Conservation (phyloP, 441 rosid species). For the Melastoma candidum region DNA sequence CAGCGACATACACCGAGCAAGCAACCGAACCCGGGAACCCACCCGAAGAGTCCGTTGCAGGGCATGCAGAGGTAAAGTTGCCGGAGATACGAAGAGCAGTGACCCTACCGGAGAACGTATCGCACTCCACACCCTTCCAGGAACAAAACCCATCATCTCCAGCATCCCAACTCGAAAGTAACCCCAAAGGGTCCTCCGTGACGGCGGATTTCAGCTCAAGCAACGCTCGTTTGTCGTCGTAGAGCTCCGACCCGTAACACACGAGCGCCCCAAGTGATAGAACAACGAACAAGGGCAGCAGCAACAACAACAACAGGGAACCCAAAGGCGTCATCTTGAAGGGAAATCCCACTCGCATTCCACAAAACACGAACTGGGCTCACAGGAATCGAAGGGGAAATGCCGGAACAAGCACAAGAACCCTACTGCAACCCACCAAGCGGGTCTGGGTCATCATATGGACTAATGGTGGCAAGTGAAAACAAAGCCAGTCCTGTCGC, state of each 20-base stretch:
- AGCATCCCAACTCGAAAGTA: slow-evolving; percentile 33
- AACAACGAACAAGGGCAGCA: background rate
- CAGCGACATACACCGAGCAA: slow-evolving; percentile 12
- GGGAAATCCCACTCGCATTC: no score
- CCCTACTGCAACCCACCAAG: no score
- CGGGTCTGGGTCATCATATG: no score
- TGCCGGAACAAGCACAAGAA: no score
- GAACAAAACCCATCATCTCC: slow-evolving; percentile 24
- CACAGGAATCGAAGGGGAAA: no score
- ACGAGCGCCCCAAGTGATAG: slow-evolving; percentile 7
- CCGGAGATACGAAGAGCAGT: slow-evolving; percentile 24
- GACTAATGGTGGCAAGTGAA: no score
- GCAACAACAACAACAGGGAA: no score
- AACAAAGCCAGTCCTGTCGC: no score
- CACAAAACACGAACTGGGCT: no score
- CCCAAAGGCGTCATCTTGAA: no score
- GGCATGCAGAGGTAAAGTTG: slow-evolving; percentile 12
- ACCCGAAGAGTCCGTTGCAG: slow-evolving; percentile 20
- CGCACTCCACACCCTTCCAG: slow-evolving; percentile 35
- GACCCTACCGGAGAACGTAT: slow-evolving; percentile 26
- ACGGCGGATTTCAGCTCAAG: slow-evolving; percentile 30
- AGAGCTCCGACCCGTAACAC: slow-evolving; percentile 1
- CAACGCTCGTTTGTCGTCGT: slow-evolving; percentile 28
- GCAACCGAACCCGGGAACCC: slow-evolving; percentile 19
- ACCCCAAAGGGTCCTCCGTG: slow-evolving; percentile 27